Percentiles rank a stretch among this genome's conserved stretches.
Evolutionary conservation across 768 basidiomycete genomes (phyloP).

Genomic region (Calocybe gangraenosa): DNA sequence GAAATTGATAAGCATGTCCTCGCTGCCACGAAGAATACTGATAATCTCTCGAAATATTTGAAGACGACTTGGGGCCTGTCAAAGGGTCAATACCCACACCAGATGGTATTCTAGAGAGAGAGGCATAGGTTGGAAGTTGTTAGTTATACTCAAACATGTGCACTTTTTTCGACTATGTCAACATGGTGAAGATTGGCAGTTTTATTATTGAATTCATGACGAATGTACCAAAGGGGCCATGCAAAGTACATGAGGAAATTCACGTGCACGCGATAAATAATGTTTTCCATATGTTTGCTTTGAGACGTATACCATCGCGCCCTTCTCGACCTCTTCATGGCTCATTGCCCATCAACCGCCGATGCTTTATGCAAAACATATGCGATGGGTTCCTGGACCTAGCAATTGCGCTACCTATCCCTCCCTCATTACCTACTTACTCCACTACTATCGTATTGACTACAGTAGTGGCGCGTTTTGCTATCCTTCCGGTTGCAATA

Average conservation of each 20-base stretch:
- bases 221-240: not conserved
- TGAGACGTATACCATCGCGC: constrained; percentile 26
- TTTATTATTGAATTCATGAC: not conserved
- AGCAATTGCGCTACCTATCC: constrained; percentile 69
- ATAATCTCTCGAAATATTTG: constrained; percentile 90
- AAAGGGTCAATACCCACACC: constrained; percentile 96
- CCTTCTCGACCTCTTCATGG: constrained; percentile 13
- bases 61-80: constrained; percentile 90
- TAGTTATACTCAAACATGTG: constrained; percentile 29
- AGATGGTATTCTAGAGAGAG: constrained; percentile 87
- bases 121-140: constrained; percentile 14
- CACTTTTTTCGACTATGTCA: constrained; percentile 25
- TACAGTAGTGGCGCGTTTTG: constrained; percentile 56
- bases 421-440: constrained; percentile 65
- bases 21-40: constrained; percentile 84
- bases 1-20: constrained; percentile 75
- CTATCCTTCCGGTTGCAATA: constrained; percentile 66
- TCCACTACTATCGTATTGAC: constrained; percentile 71
- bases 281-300: constrained; percentile 26
- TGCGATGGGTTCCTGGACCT: constrained; percentile 73
- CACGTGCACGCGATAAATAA: constrained; percentile 12
- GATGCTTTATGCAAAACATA: constrained; percentile 38
- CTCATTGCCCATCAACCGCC: constrained; percentile 15
- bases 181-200: constrained; percentile 22
- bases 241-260: constrained; percentile 6